phyloP scores from a whole-genome alignment of 163 green algal genomes.

The Chlamydomonas reinhardtii region DNA sequence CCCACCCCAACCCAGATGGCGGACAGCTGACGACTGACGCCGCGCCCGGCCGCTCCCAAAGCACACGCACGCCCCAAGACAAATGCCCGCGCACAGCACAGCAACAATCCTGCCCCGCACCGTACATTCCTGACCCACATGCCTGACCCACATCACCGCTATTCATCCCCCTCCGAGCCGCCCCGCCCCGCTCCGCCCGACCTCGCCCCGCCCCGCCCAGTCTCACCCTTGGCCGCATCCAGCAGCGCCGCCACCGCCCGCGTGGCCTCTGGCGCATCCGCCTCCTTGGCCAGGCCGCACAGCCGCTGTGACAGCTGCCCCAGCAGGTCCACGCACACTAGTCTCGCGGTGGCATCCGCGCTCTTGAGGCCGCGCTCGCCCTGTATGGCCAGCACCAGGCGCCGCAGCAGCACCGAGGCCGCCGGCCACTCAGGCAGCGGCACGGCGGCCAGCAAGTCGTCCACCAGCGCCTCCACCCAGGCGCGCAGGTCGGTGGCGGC shows the following conservation, averaged over 20 bases:
- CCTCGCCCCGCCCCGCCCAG: neutral
- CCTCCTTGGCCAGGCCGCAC: slow-evolving; percentile 39
- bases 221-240: slow-evolving; percentile 7
- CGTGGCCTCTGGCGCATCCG: slow-evolving; percentile 7
- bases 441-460: slow-evolving; percentile 75
- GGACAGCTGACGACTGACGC: too few relatives aligned
- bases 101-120: too few relatives aligned
- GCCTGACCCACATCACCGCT: too few relatives aligned
- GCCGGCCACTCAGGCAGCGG: slow-evolving; percentile 82
- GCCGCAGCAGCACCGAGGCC: slow-evolving; percentile 74
- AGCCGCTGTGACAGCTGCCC: slow-evolving; percentile 69
- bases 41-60: too few relatives aligned
- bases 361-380: slow-evolving; percentile 62
- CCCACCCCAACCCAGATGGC: too few relatives aligned
- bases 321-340: slow-evolving; percentile 78
- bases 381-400: slow-evolving; percentile 66
- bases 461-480: slow-evolving; percentile 63
- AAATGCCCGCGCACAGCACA: too few relatives aligned
- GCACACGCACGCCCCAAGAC: too few relatives aligned
- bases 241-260: neutral
- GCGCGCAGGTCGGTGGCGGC: slow-evolving; percentile 62
- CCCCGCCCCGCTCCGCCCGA: too few relatives aligned
- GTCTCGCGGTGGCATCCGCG: slow-evolving; percentile 68
- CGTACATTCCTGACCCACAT: too few relatives aligned
- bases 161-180: too few relatives aligned